A percentile compares a stretch with the other conserved stretches of the same genome.
Evolutionary conservation across 345 rosid genomes (phyloP).

Genomic region (Moricandia moricandioides): DNA sequence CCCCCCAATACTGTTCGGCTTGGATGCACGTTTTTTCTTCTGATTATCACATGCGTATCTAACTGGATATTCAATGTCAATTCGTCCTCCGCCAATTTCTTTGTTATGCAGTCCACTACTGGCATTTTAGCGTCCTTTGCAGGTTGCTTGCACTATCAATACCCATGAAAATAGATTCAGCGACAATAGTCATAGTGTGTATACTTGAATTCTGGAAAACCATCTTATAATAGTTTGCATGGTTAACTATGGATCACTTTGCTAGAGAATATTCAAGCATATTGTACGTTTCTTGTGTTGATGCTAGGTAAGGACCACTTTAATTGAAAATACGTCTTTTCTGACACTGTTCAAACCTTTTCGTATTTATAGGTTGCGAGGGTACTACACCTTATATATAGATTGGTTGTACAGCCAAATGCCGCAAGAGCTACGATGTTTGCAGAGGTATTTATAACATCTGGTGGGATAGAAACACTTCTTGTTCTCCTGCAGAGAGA

Average conservation of each 20-base stretch:
- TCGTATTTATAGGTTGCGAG: slow-evolving; percentile 70
- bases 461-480: slow-evolving; percentile 96
- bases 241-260: slow-evolving; percentile 1
- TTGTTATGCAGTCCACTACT: slow-evolving; percentile 13
- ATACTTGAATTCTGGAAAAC: slow-evolving; percentile 4
- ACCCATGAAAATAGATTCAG: not conserved
- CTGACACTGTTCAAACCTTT: slow-evolving; percentile 20
- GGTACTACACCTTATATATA: slow-evolving; percentile 82
- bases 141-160: not conserved
- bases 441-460: slow-evolving; percentile 73
- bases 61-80: not conserved
- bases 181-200: slow-evolving; percentile 13
- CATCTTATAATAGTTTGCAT: slow-evolving; percentile 12
- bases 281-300: slow-evolving; percentile 17
- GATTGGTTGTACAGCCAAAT: slow-evolving; percentile 94
- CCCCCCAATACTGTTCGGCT: not conserved
- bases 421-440: slow-evolving; percentile 69
- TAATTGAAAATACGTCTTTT: not conserved
- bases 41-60: not conserved
- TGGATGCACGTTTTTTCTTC: not conserved
- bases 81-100: not conserved
- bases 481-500: slow-evolving; percentile 94
- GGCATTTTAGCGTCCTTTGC: not conserved
- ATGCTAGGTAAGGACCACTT: slow-evolving; percentile 3
- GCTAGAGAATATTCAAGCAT: slow-evolving; percentile 14